Percentiles rank a stretch among this genome's conserved stretches.
These are phyloP conservation scores for Rhododendron kiyosumense DNA, from an alignment of 148 eudicot genomes.

Conservation along the genomic window DNA sequence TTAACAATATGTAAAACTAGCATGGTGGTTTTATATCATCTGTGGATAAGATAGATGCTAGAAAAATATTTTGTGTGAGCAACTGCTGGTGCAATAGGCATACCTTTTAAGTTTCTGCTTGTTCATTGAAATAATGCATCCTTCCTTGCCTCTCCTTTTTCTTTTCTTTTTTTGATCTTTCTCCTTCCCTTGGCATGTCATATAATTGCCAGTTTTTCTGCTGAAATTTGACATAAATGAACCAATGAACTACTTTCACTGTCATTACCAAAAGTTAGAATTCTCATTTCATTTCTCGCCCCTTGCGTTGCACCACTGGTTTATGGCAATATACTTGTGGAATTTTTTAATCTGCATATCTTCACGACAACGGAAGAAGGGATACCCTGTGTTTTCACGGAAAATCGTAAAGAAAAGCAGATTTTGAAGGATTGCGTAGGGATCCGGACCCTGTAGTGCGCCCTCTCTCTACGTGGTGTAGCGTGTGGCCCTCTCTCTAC, in stretches of 20 bases:
- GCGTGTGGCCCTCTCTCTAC: too few species aligned
- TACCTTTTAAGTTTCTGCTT: background rate
- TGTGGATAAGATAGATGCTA: background rate
- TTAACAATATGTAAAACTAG: conserved; percentile 2
- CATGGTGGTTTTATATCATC: background rate
- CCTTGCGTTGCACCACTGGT: background rate
- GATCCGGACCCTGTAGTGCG: background rate
- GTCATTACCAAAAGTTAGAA: background rate
- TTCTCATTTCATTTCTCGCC: background rate
- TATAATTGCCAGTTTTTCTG: background rate
- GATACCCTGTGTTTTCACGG: background rate
- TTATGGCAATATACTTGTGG: background rate
- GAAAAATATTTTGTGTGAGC: background rate
- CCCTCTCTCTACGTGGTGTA: too few species aligned
- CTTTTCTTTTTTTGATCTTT: background rate
- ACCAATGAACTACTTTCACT: background rate
- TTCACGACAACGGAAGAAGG: background rate
- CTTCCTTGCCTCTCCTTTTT: background rate
- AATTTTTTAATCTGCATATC: background rate
- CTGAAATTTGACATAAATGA: background rate
- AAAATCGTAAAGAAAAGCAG: background rate
- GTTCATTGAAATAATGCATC: background rate
- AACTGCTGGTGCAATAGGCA: background rate
- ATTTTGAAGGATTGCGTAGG: background rate
- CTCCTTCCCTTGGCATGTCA: background rate